Conservation (phyloP, 345 rosid genomes). For the Brassica nigra region DNA sequence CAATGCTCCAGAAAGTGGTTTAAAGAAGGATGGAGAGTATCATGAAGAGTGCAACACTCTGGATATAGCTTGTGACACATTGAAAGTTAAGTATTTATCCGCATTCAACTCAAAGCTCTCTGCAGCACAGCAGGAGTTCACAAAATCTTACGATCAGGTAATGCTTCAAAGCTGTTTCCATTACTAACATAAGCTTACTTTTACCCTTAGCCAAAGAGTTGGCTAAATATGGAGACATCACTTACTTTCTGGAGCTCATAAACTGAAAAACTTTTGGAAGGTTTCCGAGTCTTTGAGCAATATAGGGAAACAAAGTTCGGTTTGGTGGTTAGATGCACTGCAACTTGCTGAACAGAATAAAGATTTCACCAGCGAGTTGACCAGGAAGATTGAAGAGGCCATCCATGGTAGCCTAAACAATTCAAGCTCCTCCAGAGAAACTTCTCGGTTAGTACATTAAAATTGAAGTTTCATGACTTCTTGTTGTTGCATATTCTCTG, state of each 20-base stretch:
- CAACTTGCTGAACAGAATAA: slow-evolving; percentile 62
- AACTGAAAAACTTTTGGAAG: slow-evolving; percentile 42
- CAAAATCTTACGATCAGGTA: slow-evolving; percentile 71
- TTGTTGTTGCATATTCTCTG: slow-evolving; percentile 2
- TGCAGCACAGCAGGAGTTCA: slow-evolving; percentile 74
- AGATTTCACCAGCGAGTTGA: slow-evolving; percentile 66
- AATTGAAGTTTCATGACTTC: slow-evolving; percentile 7
- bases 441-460: slow-evolving; percentile 52
- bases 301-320: slow-evolving; percentile 46
- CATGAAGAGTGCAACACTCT: slow-evolving; percentile 46
- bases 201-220: not conserved
- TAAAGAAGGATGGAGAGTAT: slow-evolving; percentile 40
- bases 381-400: slow-evolving; percentile 83
- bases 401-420: slow-evolving; percentile 62
- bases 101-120: slow-evolving; percentile 63
- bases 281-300: slow-evolving; percentile 56
- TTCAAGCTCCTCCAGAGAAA: slow-evolving; percentile 54
- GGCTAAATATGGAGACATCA: not conserved
- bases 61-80: slow-evolving; percentile 53
- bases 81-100: slow-evolving; percentile 77
- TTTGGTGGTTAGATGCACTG: slow-evolving; percentile 94
- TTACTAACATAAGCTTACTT: too few relatives aligned
- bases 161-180: not conserved
- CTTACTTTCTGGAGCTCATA: slow-evolving; percentile 13
- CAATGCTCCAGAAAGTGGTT: slow-evolving; percentile 35